Conservation (phyloP, 208 protist species). For the Naegleria lovaniensis region DNA sequence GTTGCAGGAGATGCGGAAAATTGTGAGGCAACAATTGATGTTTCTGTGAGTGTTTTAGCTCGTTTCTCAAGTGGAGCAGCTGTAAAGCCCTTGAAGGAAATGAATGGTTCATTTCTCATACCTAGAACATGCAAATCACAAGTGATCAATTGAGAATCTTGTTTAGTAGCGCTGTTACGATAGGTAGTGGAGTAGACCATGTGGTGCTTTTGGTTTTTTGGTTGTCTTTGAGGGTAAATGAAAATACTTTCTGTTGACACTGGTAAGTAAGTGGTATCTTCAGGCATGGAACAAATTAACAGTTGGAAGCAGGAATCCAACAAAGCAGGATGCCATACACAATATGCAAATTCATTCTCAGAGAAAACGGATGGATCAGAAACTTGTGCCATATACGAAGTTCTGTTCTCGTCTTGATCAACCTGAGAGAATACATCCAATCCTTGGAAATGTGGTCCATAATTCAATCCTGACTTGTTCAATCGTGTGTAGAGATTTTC, state of each 20-base stretch:
- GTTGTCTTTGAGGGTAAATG: not conserved
- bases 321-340: not conserved
- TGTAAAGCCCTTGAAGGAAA: not conserved
- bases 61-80: not conserved
- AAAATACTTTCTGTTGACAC: not conserved
- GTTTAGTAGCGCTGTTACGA: not conserved
- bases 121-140: not conserved
- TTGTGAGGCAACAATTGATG: not conserved
- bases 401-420: not conserved
- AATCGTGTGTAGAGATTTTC: not conserved
- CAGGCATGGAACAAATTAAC: not conserved
- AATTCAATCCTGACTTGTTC: not conserved
- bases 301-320: not conserved
- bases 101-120: not conserved
- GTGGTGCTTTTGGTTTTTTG: not conserved
- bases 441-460: not conserved
- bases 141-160: not conserved
- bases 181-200: not conserved
- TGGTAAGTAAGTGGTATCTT: not conserved
- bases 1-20: not conserved
- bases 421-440: not conserved
- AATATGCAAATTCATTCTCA: not conserved
- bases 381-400: not conserved
- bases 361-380: not conserved
- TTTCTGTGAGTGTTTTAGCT: not conserved